Base-by-base conservation (phyloP, 352 stramenopile species). In the Globisporangium yorkense region DNA sequence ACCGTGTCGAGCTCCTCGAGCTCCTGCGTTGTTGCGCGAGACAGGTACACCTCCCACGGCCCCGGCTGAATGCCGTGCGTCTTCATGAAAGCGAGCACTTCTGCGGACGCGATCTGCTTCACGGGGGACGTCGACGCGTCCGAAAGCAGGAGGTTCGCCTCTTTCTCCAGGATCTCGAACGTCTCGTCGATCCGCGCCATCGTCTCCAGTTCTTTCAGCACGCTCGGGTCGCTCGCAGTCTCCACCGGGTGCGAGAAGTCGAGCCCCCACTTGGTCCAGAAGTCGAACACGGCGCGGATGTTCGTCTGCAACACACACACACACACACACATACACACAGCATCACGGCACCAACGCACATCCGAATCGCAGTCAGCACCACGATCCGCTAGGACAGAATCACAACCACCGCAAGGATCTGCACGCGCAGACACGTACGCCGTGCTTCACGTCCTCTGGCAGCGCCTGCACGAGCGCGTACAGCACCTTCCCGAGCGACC, bases 81-180 rank as follows among this genome's bases (percentile, higher is more conserved):
- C 58, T 87, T 91, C 84, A 94, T 94, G 54, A 91, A 89, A 57
- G 75, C 71, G 39, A 89, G 61, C 13, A 92, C 80, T 56, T 91
- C 72, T 0, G 79, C 65, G 0, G 84, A 84, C 7, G 72, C 75
- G 13, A 72, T 74, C 5, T 68, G 77, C 62, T 89, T 89, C 33
- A 90, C 59, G 2, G 84, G 80, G 12, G 84, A 91, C 15, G 75
- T 82, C 3, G 84, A 89, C 51, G 68, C 75, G 67, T 89, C 80
- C 18, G 80, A 89, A 18, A 72, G 54, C 51, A 50, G 43, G 43
- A 50, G 43, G 43, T 71, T 74, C 24, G 74, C 64, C 40, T 88
- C 78, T 20, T 79, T 79, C 56, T 82, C 68, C 39, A 88, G 49
- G 13, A 86, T 83, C 44, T 89, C 81, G 33, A 88, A 75, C 29